Percentiles rank a stretch among this genome's conserved stretches.
These are phyloP conservation scores for Lignosus rhinocerotis DNA, from an alignment of 1,284 basidiomycete species.

Conservation along the genomic window DNA sequence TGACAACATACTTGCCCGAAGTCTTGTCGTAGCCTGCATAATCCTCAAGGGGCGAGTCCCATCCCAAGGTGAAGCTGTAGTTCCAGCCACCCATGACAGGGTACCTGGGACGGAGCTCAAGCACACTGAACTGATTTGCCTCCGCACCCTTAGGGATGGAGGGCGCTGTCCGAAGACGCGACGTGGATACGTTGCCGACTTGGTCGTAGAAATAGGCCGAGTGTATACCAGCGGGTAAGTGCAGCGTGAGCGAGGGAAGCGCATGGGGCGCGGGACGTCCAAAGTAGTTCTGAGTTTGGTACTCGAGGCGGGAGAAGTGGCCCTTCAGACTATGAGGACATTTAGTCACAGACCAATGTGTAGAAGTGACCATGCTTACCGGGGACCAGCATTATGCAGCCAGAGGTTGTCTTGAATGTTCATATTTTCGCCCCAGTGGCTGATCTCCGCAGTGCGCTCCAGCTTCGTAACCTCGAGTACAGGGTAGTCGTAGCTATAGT, in stretches of 20 bases:
- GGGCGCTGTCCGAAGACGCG: constrained; percentile 72
- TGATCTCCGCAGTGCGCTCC: constrained; percentile 84
- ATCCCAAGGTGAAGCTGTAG: constrained; percentile 93
- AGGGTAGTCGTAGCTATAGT: constrained; percentile 82
- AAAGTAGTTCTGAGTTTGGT: constrained; percentile 77
- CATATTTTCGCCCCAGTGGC: constrained; percentile 95
- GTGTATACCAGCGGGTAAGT: constrained; percentile 80
- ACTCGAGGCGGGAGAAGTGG: constrained; percentile 90
- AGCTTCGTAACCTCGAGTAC: constrained; percentile 77
- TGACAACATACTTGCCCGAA: constrained; percentile 68
- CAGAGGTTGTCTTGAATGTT: constrained; percentile 90
- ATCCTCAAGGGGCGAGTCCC: constrained; percentile 83
- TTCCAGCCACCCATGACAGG: constrained; percentile 98
- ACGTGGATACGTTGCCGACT: constrained; percentile 97
- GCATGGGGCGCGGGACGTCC: constrained; percentile 68
- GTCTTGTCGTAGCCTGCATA: constrained; percentile 62
- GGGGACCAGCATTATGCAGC: constrained; percentile 86
- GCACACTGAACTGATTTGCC: constrained; percentile 54
- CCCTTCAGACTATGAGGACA: constrained; percentile 75
- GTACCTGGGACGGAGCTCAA: constrained; percentile 90
- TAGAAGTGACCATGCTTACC: constrained; percentile 50
- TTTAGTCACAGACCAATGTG: background rate
- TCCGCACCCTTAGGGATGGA: constrained; percentile 58
- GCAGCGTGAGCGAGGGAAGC: constrained; percentile 68
- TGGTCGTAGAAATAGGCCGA: constrained; percentile 88